Base-by-base conservation (phyloP, 2,329 filamentous ascomycete species). In the Graphilbum sp. region DNA sequence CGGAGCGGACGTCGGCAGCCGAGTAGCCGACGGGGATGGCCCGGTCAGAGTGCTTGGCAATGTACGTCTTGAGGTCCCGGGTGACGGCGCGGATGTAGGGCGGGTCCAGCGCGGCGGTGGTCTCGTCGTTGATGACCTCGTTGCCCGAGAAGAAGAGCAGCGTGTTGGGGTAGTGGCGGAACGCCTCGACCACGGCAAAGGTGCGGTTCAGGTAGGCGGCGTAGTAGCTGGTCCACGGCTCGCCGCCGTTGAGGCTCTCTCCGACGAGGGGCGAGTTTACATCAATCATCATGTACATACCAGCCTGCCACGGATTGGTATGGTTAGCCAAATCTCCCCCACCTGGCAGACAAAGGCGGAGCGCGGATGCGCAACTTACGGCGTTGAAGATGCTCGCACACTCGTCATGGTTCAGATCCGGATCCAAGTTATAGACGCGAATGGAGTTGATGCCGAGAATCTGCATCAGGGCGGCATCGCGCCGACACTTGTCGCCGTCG, bases 1-100 rank as follows among this genome's bases (percentile, higher is more conserved):
- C 72, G 2, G 69, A 60, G 43, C 81, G 76, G 32, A 88, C 82
- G 54, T 87, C 81, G 35, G 81, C 81, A 42, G 81, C 81, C 7
- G 79, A 85, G 66, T 87, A 87, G 33, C 81, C 81, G 41, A 86
- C 78, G 18, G 81, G 80, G 46, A 87, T 80, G 43, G 60, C 49
- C 48, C 81, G 78, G 52, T 73, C 66, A 43, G 70, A 62, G 52
- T 80, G 72, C 52, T 75, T 76, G 58, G 75, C 72, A 60, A 86
- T 76, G 64, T 87, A 87, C 54, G 76, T 78, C 66, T 83, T 85
- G 55, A 87, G 66, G 57, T 87, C 81, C 51, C 81, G 77, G 34
- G 78, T 85, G 45, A 84, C 72, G 44, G 81, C 81, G 57, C 75
- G 68, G 47, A 78, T 64, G 55, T 83, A 87, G n/a, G 74, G 77